Conservation (phyloP, 352 stramenopile species). For the Pythium diclinum region DNA sequence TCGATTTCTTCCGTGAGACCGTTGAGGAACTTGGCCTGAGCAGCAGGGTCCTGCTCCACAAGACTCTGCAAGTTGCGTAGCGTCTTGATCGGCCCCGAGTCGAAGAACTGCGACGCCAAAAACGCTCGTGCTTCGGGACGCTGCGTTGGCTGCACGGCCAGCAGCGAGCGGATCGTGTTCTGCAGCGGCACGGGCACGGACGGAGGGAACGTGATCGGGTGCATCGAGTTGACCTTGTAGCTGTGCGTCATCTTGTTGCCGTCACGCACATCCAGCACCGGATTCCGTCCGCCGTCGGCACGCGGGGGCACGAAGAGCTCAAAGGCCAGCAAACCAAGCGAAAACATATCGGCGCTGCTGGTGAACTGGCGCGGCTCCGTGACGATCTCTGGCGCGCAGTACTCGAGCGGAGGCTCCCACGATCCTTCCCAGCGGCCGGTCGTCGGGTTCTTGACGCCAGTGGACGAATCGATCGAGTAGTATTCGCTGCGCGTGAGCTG, state of each 20-base stretch:
- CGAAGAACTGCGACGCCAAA: conserved; percentile 82
- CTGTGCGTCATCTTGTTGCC: conserved; percentile 88
- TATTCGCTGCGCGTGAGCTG: conserved; percentile 84
- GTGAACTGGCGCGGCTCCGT: conserved; percentile 80
- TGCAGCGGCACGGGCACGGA: conserved; percentile 77
- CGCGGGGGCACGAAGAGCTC: conserved; percentile 82
- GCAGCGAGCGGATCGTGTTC: conserved; percentile 79
- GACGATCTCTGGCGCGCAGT: conserved; percentile 81
- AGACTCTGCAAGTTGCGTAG: conserved; percentile 75
- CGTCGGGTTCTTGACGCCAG: conserved; percentile 45
- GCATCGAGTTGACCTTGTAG: conserved; percentile 88
- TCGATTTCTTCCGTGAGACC: conserved; percentile 68
- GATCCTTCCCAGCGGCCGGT: conserved; percentile 58
- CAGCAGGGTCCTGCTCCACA: conserved; percentile 77
- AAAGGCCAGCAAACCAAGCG: conserved; percentile 78
- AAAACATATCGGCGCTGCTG: conserved; percentile 84
- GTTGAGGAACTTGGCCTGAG: conserved; percentile 80
- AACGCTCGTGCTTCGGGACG: conserved; percentile 71
- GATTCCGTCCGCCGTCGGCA: conserved; percentile 74
- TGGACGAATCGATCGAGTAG: conserved; percentile 59
- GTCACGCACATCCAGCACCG: conserved; percentile 78
- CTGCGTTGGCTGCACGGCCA: conserved; percentile 59
- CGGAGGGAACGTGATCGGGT: conserved; percentile 78
- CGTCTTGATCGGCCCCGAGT: conserved; percentile 84
- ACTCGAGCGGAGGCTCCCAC: conserved; percentile 83